phyloP scores from a whole-genome alignment of 768 basidiomycete genomes.

The Leucosporidium creatinivorum region DNA sequence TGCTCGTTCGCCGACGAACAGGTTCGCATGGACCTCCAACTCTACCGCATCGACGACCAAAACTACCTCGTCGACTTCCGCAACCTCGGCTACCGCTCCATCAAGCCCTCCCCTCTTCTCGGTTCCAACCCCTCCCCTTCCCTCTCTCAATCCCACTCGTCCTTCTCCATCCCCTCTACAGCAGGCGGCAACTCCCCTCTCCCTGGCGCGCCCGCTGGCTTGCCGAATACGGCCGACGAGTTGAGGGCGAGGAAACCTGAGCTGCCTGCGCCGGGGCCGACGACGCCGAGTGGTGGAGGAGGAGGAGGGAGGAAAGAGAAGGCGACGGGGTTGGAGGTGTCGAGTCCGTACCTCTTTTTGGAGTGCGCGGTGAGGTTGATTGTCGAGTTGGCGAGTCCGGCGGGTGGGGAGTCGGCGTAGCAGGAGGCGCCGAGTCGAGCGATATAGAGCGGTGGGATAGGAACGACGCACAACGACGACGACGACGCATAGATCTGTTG shows the following conservation, averaged over 20 bases:
- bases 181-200: slow-evolving; percentile 1
- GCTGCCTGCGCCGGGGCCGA: slow-evolving; percentile 1
- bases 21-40: slow-evolving; percentile 94
- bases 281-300: no score
- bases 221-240: slow-evolving; percentile 31
- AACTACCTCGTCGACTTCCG: slow-evolving; percentile 99
- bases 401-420: background rate
- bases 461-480: no score
- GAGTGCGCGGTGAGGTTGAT: slow-evolving; percentile 91
- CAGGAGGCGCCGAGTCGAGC: background rate
- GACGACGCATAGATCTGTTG: no score
- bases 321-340: slow-evolving; percentile 51
- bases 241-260: slow-evolving; percentile 25
- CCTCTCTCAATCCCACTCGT: background rate
- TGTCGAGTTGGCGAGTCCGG: slow-evolving; percentile 73
- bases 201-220: background rate
- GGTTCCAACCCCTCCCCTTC: background rate
- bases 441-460: no score
- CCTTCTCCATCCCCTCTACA: background rate
- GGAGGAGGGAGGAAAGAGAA: background rate
- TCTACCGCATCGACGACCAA: slow-evolving; percentile 86
- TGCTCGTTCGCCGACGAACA: slow-evolving; percentile 39
- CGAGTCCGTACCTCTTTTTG: slow-evolving; percentile 83
- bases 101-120: slow-evolving; percentile 29
- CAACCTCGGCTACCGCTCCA: slow-evolving; percentile 81